phyloP scores from a whole-genome alignment of 1,284 basidiomycete species.

The Lignosus rhinocerotis region DNA sequence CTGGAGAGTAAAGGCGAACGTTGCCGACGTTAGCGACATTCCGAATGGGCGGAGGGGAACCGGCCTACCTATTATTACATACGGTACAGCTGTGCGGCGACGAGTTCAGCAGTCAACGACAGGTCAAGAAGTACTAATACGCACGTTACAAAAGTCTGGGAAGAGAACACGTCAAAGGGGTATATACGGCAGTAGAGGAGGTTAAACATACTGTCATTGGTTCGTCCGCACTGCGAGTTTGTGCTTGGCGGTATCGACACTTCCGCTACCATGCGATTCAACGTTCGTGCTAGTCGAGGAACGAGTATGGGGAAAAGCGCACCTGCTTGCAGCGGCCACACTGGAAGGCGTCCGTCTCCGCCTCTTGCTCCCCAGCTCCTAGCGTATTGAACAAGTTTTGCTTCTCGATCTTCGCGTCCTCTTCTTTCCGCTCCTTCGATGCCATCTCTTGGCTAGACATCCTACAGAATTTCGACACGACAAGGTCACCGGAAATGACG shows the following conservation, averaged over 20 bases:
- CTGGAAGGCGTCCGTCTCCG: constrained; percentile 98
- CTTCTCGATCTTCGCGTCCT: constrained; percentile 80
- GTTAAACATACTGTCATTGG: constrained; percentile 83
- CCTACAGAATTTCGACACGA: constrained; percentile 67
- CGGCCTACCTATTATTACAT: constrained; percentile 56
- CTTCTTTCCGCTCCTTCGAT: constrained; percentile 85
- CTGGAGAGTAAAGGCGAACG: constrained; percentile 29
- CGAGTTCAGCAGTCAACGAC: constrained; percentile 2
- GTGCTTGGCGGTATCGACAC: constrained; percentile 92
- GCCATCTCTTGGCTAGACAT: constrained; percentile 97
- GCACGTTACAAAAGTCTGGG: constrained; percentile 39
- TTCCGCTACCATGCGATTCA: constrained; percentile 57
- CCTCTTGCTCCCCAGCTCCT: constrained; percentile 86
- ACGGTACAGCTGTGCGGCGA: constrained; percentile 47
- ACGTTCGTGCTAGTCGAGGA: neutral
- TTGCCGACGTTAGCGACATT: constrained; percentile 3
- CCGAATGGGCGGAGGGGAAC: neutral
- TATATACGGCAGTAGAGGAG: neutral
- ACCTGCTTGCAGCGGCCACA: constrained; percentile 91
- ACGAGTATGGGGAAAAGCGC: neutral
- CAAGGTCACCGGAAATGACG: constrained; percentile 81
- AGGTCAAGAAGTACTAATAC: constrained; percentile 8
- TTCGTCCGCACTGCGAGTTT: constrained; percentile 93
- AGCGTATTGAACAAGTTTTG: constrained; percentile 93
- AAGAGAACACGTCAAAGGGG: constrained; percentile 17